Base-by-base conservation (phyloP, 225 moss, liverwort and hornwort species). In the Anthoceros angustus region DNA sequence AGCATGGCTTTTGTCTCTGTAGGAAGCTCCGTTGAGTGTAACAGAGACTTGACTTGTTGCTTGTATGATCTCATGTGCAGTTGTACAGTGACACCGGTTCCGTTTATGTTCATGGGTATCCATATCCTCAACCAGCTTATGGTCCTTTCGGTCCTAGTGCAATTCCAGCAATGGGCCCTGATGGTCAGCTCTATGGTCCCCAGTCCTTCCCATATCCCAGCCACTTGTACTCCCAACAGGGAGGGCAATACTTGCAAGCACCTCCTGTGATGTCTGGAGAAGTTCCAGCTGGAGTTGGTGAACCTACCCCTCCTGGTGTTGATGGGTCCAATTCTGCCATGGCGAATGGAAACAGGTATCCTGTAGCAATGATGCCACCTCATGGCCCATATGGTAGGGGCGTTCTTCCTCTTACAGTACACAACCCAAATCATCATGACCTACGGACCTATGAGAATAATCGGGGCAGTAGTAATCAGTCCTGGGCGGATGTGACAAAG, bases 181-280 rank as follows among this genome's bases (percentile, higher is more conserved):
- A 98, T 75, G 92, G 92, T 39, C 91, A 91, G 76, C 79, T 98
- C 60, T 98, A 98, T 67, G 98, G 98, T n/a, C 98, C 91, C 61
- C 98, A 92, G 71, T 86, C 98, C 14, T 98, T 85, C 64, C 92
- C 87, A 71, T 98, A 87, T 69, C 81, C 84, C 66, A 77, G 84
- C 70, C 98, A 87, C 64, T 77, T 98, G 62, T 92, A 87, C 71
- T 87, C 84, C 67, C 90, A 87, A 68, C 85, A 90, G 43, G 86
- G 88, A 68, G 86, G 79, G 25, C 91, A 91, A 68, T 95, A 84
- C 61, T 77, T 95, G 72, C 82, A 81, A 61, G 76, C 94, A 2
- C 74, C 85, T 50, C 77, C 76, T 42, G 74, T 80, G 20, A 74
- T 84, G 63, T 71, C 76, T 48, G 86, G 83, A 39, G 92, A 95